Evolutionary conservation across 2,329 filamentous ascomycete genomes (phyloP).

Genomic region (Teratosphaeria destructans): DNA sequence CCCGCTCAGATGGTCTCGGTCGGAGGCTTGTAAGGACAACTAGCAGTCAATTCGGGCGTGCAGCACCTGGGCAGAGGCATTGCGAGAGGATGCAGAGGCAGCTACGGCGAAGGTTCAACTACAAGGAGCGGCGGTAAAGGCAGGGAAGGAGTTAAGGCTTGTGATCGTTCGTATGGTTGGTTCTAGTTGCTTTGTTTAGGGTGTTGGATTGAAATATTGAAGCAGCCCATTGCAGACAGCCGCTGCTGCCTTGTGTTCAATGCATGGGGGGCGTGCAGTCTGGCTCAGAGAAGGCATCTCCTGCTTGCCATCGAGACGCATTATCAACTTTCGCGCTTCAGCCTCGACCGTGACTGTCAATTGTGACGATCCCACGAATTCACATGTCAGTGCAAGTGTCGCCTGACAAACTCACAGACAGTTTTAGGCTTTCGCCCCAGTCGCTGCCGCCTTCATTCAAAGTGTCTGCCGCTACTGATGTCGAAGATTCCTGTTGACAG

Average conservation of each 20-base stretch:
- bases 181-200: too few species aligned
- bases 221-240: neutral
- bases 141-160: neutral
- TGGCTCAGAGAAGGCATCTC: neutral
- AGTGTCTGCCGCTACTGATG: neutral
- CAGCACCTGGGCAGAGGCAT: neutral
- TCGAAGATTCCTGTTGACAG: neutral
- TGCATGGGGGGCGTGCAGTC: neutral
- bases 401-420: neutral
- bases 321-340: neutral
- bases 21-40: neutral
- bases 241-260: neutral
- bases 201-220: neutral
- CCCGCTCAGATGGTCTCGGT: neutral
- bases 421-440: neutral
- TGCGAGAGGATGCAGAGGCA: neutral
- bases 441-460: neutral
- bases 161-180: neutral
- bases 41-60: neutral
- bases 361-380: neutral
- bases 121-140: too few species aligned
- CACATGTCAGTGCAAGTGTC: neutral
- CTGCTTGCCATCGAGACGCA: neutral
- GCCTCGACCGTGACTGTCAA: neutral
- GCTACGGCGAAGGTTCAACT: neutral